Evolutionary conservation across 108 stramenopile genomes (phyloP).

Genomic region (Cyclotella baltica): DNA sequence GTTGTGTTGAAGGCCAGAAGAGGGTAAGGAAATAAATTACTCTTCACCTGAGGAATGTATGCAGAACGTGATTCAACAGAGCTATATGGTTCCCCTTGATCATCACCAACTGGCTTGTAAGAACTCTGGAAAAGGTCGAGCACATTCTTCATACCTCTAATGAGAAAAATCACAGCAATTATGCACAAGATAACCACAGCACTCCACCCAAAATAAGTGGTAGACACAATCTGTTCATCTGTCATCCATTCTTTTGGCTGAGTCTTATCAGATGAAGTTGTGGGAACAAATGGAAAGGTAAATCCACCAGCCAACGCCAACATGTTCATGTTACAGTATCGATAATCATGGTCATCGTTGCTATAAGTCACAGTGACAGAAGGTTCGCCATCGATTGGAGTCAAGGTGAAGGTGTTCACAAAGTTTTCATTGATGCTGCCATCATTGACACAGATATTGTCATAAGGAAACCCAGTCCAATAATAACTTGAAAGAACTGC

Average conservation of each 20-base stretch:
- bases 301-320: background rate
- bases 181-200: background rate
- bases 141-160: background rate
- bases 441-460: conserved; percentile 54
- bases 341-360: background rate
- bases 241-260: conserved; percentile 63
- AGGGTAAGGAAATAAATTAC: conserved; percentile 56
- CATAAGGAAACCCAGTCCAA: conserved; percentile 78
- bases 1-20: conserved; percentile 62
- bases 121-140: background rate
- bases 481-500: conserved; percentile 57
- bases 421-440: background rate
- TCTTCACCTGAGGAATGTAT: conserved; percentile 65
- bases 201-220: conserved; percentile 67
- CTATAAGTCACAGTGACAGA: background rate
- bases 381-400: background rate
- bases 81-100: conserved; percentile 4
- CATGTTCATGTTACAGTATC: conserved; percentile 1
- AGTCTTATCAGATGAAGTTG: background rate
- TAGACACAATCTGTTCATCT: conserved; percentile 55
- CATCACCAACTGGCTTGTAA: background rate
- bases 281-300: conserved; percentile 33
- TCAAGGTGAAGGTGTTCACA: background rate
- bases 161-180: background rate
- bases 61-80: background rate